Evolutionary conservation across 306 rosid species (phyloP), one percentile per base, ranked within the genome.

Genomic region (Psophocarpus tetragonolobus): DNA sequence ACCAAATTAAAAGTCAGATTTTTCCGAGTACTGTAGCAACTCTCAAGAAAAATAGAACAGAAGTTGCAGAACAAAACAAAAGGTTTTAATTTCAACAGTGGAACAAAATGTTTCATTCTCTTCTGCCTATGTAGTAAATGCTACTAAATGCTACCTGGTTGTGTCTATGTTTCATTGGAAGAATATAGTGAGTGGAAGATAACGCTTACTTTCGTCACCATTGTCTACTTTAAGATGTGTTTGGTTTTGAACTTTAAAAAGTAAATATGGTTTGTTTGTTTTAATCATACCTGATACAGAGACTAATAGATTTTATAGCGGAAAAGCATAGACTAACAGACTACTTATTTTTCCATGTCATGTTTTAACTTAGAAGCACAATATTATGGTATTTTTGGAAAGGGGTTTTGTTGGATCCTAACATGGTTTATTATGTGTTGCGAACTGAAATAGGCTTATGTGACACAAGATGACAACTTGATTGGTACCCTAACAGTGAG

Each of bases 381-480:
- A n/a, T 32, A n/a, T 17, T 4, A 2, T 53, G 8, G 29, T 44
- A 56, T 1, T 68, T 75, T 41, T 2, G 41, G 9, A 1, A 14
- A 67, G 51, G 5, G 23, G 63, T 38, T 18, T 45, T 29, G 47
- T 45, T 65, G n/a, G n/a, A n/a, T n/a, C 74, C 56, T 79, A 79
- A 70, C 71, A 3, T n/a, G 27, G 58, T 51, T 51, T 3, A 48
- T 17, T 3, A 20, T 47, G 71, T 54, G 63, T 3, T 42, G 56
- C 5, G 35, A 76, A 63, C 79, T n/a, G 7, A 51, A 51, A 9
- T 58, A 96, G 99, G 99, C 99, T 0, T 96, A 96, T 83, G 98
- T 96, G 83, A 96, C 97, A 18, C 99, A 96, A 91, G 99, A 96
- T 79, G 99, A 96, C 84, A 96, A 89, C 86, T 79, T 96, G 48